A percentile compares a stretch with the other conserved stretches of the same genome.
Evolutionary conservation across 768 basidiomycete genomes (phyloP).

Genomic region (Tephrocybe rancida): DNA sequence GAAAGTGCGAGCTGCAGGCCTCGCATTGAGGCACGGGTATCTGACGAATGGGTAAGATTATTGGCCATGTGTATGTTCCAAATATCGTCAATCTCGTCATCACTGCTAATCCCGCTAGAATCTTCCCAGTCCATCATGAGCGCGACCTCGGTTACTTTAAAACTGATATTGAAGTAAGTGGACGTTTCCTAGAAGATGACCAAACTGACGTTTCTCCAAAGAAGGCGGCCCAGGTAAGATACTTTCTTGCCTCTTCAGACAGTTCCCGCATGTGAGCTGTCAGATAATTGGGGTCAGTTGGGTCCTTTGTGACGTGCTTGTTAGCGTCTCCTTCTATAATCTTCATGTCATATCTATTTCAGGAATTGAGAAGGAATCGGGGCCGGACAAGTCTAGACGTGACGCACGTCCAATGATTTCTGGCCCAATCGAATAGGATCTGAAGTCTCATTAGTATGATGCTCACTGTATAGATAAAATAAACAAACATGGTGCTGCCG

Average conservation of each 20-base stretch:
- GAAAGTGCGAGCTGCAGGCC: conserved; percentile 67
- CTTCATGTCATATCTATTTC: conserved; percentile 52
- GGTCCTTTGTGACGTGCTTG: conserved; percentile 56
- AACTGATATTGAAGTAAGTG: conserved; percentile 37
- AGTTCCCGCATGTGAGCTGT: conserved; percentile 60
- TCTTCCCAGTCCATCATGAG: conserved; percentile 77
- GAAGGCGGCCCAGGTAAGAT: conserved; percentile 71
- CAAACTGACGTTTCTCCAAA: conserved; percentile 67
- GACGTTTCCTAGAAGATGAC: not conserved
- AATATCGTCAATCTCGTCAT: conserved; percentile 53
- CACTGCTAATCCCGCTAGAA: conserved; percentile 51
- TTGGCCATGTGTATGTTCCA: conserved; percentile 57
- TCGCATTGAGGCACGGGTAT: conserved; percentile 61
- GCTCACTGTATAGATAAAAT: not conserved
- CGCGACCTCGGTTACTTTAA: conserved; percentile 74
- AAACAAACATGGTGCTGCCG: conserved; percentile 59
- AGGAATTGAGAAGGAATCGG: conserved; percentile 1
- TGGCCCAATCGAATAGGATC: conserved; percentile 69
- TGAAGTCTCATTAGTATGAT: conserved; percentile 21
- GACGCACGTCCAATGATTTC: conserved; percentile 69
- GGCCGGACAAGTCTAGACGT: not conserved
- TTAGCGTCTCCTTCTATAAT: conserved; percentile 58
- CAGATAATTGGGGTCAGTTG: conserved; percentile 64
- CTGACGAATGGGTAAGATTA: conserved; percentile 39
- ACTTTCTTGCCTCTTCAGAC: conserved; percentile 65